Conservation (phyloP, 495 filamentous ascomycete species). For the Cercophora samala region DNA sequence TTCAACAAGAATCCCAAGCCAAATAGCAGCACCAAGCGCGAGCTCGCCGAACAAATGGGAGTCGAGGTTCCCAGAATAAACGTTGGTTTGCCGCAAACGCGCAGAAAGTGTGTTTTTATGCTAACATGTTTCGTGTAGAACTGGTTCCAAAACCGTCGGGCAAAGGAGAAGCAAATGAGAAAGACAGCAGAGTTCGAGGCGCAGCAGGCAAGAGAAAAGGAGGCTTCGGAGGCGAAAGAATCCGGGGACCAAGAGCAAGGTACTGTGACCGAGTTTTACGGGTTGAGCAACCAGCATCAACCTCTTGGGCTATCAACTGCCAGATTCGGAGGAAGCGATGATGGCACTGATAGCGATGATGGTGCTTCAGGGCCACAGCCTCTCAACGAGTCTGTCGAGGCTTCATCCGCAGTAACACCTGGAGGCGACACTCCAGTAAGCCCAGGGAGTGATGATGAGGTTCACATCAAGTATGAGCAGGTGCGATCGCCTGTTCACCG, state of each 20-base stretch:
- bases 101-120: slow-evolving; percentile 14
- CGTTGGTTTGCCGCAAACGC: slow-evolving; percentile 49
- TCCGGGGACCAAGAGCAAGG: slow-evolving; percentile 33
- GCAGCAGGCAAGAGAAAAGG: slow-evolving; percentile 54
- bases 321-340: slow-evolving; percentile 30
- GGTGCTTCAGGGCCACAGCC: slow-evolving; percentile 14
- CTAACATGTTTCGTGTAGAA: slow-evolving; percentile 57
- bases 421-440: slow-evolving; percentile 17
- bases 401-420: background rate
- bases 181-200: slow-evolving; percentile 64
- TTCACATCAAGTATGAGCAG: slow-evolving; percentile 19
- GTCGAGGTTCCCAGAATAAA: slow-evolving; percentile 74
- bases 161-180: slow-evolving; percentile 75
- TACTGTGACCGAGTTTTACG: slow-evolving; percentile 29
- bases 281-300: slow-evolving; percentile 32
- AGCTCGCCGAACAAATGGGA: slow-evolving; percentile 67
- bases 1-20: slow-evolving; percentile 76
- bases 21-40: slow-evolving; percentile 69
- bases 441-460: slow-evolving; percentile 23
- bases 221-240: slow-evolving; percentile 36
- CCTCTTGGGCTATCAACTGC: slow-evolving; percentile 38
- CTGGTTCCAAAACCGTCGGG: slow-evolving; percentile 88
- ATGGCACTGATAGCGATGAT: slow-evolving; percentile 14
- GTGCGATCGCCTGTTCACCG: slow-evolving; percentile 11
- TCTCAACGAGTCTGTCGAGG: background rate